Base-by-base conservation (phyloP, 305 asterid species). In the Caryopteris hybrid region DNA sequence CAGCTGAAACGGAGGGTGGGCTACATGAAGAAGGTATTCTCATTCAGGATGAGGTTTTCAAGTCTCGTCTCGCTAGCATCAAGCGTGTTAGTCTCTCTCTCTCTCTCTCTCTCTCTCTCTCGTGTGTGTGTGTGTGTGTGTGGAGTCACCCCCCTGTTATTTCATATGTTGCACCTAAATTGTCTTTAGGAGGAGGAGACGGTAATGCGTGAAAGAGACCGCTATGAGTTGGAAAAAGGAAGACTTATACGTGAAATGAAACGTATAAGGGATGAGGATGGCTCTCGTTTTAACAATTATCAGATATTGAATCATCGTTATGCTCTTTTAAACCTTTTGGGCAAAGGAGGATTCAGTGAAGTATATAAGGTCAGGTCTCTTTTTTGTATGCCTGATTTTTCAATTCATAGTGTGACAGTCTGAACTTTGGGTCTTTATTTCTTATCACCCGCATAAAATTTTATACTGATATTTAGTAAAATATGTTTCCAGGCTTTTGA, bases 301-400 rank as follows among this genome's bases (percentile, higher is more conserved):
- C 99, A 89, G 85, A 91, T 95, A 78, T 79, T 95, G 86, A 84
- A 91, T 79, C 96, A 91, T 53, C 94, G 98, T 54, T 95, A 91
- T 84, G 99, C 98, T 43, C 97, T 91, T 74, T 73, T 95, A 66
- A 95, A 95, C 86, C 98, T 95, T 79, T 92, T 95, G 51, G 99
- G 99, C 29, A 91, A 86, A 80, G 99, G 99, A 76, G 97, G 99
- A 80, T 95, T 91, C 77, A 95, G 98, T 61, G 99, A 95, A 81
- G 99, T 95, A 69, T 95, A 91, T 72, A 91, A 91, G 99, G 99
- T 95, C 69, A 71, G 79, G 53, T 42, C 21, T 33, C 50, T 39
- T 36, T n/a, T 39, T 54, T 48, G 12, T 45, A 8, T 47, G 68
- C 73, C 17, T 70, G 54, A 69, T 48, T 47, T 66, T 59, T 66